Base-by-base conservation (phyloP, 1,284 basidiomycete species). In the Apiotrichum gamsii region DNA sequence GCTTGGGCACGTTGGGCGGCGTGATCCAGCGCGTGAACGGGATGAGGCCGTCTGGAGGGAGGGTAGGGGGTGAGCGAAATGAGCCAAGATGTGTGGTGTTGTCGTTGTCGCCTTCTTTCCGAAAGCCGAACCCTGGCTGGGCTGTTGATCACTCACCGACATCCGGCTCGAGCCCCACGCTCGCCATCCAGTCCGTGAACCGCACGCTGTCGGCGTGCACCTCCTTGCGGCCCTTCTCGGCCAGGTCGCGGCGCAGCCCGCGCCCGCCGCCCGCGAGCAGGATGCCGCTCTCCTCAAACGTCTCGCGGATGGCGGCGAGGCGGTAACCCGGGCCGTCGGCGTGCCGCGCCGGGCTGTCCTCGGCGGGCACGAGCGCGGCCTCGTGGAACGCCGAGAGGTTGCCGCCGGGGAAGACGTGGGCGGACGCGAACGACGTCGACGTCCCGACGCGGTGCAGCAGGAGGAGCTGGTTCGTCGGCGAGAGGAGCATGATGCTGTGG, bases 11-110 rank as follows among this genome's bases (percentile, higher is more conserved):
- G 9, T 39, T 31, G 3, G 43, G 38, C 8, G 52, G 52, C 15
- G 52, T 54, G 21, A 54, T 50, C 52, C 52, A 54, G 19, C 52
- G 48, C 31, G 52, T 54, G 32, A 54, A 54, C 2, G 52, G 48
- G 13, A 54, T 38, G 21, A 54, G 45, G 13, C 43, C 46, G 19
- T 45, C 52, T 53, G 40, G 13, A 0, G 21, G 28, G 4, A 47
- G 41, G 25, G 16, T 14, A 31, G 20, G n/a, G n/a, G n/a, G n/a
- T n/a, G n/a, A n/a, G n/a, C n/a, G n/a, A n/a, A n/a, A n/a, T n/a
- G n/a, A n/a, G n/a, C n/a, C n/a, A n/a, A n/a, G n/a, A n/a, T n/a
- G n/a, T n/a, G n/a, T n/a, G n/a, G n/a, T n/a, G n/a, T n/a, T n/a
- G n/a, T n/a, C n/a, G n/a, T n/a, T n/a, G n/a, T n/a, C n/a, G n/a